Conservation (phyloP, 2,329 filamentous ascomycete species). For the Botryosphaeria agaves region DNA sequence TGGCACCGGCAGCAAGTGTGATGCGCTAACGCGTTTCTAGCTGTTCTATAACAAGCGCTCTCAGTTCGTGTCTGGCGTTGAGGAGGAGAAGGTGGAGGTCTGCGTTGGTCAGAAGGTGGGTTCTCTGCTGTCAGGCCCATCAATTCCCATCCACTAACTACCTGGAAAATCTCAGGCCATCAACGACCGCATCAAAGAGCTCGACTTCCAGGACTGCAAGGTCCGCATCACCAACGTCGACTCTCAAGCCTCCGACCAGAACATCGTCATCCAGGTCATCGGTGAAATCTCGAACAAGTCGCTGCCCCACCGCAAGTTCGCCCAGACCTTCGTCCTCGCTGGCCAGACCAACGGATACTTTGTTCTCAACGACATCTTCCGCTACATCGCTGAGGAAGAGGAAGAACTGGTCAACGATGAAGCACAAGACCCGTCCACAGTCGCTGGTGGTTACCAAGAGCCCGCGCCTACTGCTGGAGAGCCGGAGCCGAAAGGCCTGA, state of each 20-base stretch:
- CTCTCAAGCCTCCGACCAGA: constrained; percentile 78
- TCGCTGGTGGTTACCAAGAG: constrained; percentile 21
- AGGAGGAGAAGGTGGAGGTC: constrained; percentile 76
- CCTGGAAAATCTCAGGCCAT: constrained; percentile 68
- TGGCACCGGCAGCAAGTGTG: no score
- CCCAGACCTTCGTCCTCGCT: constrained; percentile 93
- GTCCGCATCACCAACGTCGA: constrained; percentile 97
- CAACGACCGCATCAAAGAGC: constrained; percentile 80
- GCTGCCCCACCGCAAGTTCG: constrained; percentile 83
- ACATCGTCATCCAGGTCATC: constrained; percentile 96
- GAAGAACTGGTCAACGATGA: constrained; percentile 41
- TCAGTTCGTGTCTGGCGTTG: constrained; percentile 81
- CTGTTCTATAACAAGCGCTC: constrained; percentile 95
- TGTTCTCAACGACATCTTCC: constrained; percentile 94
- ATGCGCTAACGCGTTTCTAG: constrained; percentile 20
- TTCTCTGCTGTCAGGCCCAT: constrained; percentile 6
- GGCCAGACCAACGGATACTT: constrained; percentile 96
- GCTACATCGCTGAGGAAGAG: constrained; percentile 72
- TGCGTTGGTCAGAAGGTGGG: constrained; percentile 75
- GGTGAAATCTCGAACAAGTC: constrained; percentile 94
- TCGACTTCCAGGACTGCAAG: constrained; percentile 95
- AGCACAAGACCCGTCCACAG: constrained; percentile 12
- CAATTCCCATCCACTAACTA: not conserved
- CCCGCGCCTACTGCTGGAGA: constrained; percentile 18
- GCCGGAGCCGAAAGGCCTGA: constrained; percentile 13